Evolutionary conservation across 2,329 filamentous ascomycete species (phyloP).

Genomic region (Anthostomella pinea): DNA sequence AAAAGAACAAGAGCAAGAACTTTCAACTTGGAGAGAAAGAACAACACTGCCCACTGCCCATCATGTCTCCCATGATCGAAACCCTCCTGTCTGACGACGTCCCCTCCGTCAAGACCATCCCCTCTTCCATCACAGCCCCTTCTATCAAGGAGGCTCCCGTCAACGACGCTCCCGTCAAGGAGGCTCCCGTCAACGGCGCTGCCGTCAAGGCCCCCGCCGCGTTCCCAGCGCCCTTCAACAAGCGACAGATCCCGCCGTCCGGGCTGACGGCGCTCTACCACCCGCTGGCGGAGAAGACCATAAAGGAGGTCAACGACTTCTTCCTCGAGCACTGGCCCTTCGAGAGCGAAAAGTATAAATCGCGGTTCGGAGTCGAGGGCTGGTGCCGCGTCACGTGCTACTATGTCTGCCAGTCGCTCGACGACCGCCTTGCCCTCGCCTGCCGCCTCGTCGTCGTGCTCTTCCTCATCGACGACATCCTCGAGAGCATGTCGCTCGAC

Average conservation of each 20-base stretch:
- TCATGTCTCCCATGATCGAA: too few species aligned
- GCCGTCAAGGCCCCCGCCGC: background rate
- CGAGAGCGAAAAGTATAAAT: slow-evolving; percentile 23
- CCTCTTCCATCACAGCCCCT: too few species aligned
- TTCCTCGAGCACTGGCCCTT: slow-evolving; percentile 11
- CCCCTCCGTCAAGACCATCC: too few species aligned
- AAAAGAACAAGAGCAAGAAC: too few species aligned
- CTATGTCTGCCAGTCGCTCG: slow-evolving; percentile 35
- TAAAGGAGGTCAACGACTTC: slow-evolving; percentile 25
- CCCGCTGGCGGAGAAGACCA: slow-evolving; percentile 24
- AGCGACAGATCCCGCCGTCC: slow-evolving; percentile 3
- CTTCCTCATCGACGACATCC: slow-evolving; percentile 42
- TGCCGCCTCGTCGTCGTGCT: slow-evolving; percentile 38
- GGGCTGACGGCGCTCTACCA: slow-evolving; percentile 17
- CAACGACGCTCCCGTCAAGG: too few species aligned
- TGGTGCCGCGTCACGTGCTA: slow-evolving; percentile 37
- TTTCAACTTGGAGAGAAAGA: too few species aligned
- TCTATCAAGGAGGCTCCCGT: too few species aligned
- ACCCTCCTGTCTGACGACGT: too few species aligned
- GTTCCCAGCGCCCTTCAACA: background rate
- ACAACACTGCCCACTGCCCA: too few species aligned
- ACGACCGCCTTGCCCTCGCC: slow-evolving; percentile 38
- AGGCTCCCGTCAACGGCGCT: too few species aligned
- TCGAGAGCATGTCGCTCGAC: slow-evolving; percentile 40
- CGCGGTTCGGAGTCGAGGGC: slow-evolving; percentile 33